Evolutionary conservation across 2,329 filamentous ascomycete genomes (phyloP), one percentile per base, ranked within the genome.

Genomic region (Orbilia brochopaga): DNA sequence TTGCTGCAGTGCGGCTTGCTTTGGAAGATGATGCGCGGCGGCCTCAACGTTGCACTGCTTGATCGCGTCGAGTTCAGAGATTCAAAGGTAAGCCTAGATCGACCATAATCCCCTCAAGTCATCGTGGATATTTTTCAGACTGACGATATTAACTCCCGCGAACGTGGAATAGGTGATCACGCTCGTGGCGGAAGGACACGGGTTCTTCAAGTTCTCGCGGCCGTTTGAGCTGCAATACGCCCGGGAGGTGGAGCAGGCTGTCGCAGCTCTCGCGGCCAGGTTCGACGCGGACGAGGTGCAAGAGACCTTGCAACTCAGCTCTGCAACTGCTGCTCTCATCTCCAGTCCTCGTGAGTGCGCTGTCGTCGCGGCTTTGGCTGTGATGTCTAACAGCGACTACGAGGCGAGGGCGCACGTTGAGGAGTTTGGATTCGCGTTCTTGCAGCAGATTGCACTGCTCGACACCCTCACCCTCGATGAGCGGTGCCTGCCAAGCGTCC

Each of bases 51-150:
- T 4, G 86, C 85, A 0, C 79, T 90, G 23, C 81, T 90, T 48
- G 87, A 90, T 69, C 84, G 83, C 35, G 77, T 90, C 10, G 83
- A 87, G 57, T 88, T 85, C 75, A 79, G 81, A 54, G 88, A 89
- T 76, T 88, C 86, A 0, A 89, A 89, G 78, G 85, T 85, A 74
- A n/a, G 27, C 27, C 27, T 3, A 4, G 8, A 3, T 8, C n/a
- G n/a, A n/a, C n/a, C n/a, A n/a, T n/a, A n/a, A n/a, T n/a, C n/a
- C n/a, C n/a, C n/a, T n/a, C n/a, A n/a, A n/a, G n/a, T n/a, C n/a
- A n/a, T n/a, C 42, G 75, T 61, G 44, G 11, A 54, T n/a, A 24
- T 54, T 10, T 54, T 7, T 54, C 17, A 7, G 19, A 48, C 10
- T 13, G 19, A 32, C 27, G 27, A 8, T 32, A 8, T 32, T 8